Evolutionary conservation across 1,284 basidiomycete genomes (phyloP).

Genomic region (Quambalaria eucalypti): DNA sequence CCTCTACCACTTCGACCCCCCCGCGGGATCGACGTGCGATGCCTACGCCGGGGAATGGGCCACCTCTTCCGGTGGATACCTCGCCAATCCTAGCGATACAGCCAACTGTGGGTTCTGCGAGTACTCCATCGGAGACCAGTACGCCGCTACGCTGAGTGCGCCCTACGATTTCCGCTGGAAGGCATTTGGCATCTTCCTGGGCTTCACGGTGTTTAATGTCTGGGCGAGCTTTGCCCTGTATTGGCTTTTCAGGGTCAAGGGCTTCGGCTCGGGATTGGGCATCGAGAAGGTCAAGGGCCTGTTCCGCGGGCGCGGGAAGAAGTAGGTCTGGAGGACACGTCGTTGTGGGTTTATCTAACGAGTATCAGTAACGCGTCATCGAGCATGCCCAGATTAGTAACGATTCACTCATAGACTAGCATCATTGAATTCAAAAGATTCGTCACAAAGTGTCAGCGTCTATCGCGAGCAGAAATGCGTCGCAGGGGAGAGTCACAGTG

Average conservation of each 20-base stretch:
- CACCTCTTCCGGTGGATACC: constrained; percentile 14
- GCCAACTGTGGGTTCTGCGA: constrained; percentile 24
- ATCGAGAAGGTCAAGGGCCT: background rate
- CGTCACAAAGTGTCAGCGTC: no score
- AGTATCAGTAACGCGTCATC: no score
- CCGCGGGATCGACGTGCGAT: constrained; percentile 22
- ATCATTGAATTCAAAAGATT: no score
- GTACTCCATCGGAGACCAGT: constrained; percentile 24
- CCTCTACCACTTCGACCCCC: constrained; percentile 27
- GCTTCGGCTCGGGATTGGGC: constrained; percentile 23
- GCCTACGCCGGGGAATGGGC: constrained; percentile 30
- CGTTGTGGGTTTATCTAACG: no score
- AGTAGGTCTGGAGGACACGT: background rate
- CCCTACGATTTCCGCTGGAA: constrained; percentile 30
- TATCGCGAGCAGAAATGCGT: no score
- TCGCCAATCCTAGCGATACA: constrained; percentile 16
- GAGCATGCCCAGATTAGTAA: no score
- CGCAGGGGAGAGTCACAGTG: no score
- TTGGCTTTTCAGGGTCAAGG: constrained; percentile 27
- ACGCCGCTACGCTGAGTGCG: constrained; percentile 16
- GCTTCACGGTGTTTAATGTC: constrained; percentile 21
- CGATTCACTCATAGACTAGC: no score
- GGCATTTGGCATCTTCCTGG: constrained; percentile 22
- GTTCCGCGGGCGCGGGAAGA: background rate
- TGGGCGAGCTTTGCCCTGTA: constrained; percentile 16